Evolutionary conservation across 2,329 filamentous ascomycete genomes (phyloP).

Genomic region (Gremmenia infestans): DNA sequence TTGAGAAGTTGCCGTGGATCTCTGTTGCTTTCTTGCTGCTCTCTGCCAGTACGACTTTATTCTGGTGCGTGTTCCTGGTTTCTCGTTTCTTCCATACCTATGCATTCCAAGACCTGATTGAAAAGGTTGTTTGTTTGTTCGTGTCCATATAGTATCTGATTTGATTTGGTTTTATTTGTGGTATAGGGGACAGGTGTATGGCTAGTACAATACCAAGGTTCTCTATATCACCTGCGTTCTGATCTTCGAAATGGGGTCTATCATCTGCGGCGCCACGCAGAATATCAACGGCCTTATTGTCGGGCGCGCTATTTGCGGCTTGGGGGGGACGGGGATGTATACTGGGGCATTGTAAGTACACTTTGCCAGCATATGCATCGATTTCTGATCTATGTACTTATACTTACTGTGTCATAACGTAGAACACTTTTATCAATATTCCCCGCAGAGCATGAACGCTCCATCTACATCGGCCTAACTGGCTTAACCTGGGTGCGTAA

Average conservation of each 20-base stretch:
- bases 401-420: neutral
- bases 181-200: conserved; percentile 21
- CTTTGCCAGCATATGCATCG: conserved; percentile 1
- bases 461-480: neutral
- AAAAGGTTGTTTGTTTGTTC: neutral
- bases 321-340: conserved; percentile 15
- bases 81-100: neutral
- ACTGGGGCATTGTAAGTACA: conserved; percentile 34
- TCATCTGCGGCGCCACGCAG: conserved; percentile 25
- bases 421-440: neutral
- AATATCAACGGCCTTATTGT: conserved; percentile 25
- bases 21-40: conserved; percentile 15
- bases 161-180: neutral
- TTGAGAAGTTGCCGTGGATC: conserved; percentile 37
- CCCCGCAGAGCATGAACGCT: neutral
- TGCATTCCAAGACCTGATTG: neutral
- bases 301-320: conserved; percentile 25
- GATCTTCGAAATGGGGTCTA: conserved; percentile 20
- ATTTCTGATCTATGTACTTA: conserved; percentile 2
- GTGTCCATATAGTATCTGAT: neutral
- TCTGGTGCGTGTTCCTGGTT: neutral
- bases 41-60: neutral
- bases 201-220: conserved; percentile 15
- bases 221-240: conserved; percentile 6
- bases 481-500: neutral